Percentiles rank a stretch among this genome's conserved stretches.
These are phyloP conservation scores for Hygrophorus pudorinus DNA, from an alignment of 768 basidiomycete genomes.

Conservation along the genomic window DNA sequence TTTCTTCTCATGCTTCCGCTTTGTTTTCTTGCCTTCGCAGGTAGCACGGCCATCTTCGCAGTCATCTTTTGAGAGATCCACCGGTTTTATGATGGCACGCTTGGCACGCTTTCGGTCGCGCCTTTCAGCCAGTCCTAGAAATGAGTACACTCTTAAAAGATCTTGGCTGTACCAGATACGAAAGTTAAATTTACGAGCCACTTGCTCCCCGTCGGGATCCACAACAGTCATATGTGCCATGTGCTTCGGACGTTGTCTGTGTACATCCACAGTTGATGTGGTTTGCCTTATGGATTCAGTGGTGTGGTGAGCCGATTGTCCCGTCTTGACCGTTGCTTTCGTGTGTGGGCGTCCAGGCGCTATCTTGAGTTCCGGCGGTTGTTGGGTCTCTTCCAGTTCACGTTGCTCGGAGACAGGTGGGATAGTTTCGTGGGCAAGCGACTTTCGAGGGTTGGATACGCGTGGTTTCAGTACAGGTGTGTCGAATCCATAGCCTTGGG, in stretches of 20 bases:
- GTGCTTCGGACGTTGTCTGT: too few species aligned
- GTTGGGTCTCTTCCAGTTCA: neutral
- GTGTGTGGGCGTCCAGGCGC: too few species aligned
- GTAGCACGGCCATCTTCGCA: constrained; percentile 8
- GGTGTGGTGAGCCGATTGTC: too few species aligned
- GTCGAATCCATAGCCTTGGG: constrained; percentile 27
- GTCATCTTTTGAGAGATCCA: constrained; percentile 12
- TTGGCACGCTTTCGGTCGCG: constrained; percentile 54
- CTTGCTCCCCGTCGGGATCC: constrained; percentile 17
- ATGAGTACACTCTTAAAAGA: neutral
- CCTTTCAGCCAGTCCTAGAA: constrained; percentile 54
- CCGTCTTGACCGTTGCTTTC: too few species aligned
- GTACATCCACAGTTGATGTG: too few species aligned
- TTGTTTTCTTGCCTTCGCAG: constrained; percentile 13
- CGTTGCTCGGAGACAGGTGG: neutral
- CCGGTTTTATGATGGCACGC: constrained; percentile 39
- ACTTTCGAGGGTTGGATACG: constrained; percentile 8
- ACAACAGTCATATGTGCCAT: too few species aligned
- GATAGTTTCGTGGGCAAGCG: neutral
- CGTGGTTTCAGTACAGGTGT: constrained; percentile 51
- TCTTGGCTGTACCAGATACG: neutral
- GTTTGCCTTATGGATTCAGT: too few species aligned
- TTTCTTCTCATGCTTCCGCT: constrained; percentile 17
- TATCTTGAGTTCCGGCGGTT: neutral
- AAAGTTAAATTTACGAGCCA: constrained; percentile 21